Evolutionary conservation across 345 rosid species (phyloP), one percentile per base, ranked within the genome.

Genomic region (Gynandropsis gynandra): DNA sequence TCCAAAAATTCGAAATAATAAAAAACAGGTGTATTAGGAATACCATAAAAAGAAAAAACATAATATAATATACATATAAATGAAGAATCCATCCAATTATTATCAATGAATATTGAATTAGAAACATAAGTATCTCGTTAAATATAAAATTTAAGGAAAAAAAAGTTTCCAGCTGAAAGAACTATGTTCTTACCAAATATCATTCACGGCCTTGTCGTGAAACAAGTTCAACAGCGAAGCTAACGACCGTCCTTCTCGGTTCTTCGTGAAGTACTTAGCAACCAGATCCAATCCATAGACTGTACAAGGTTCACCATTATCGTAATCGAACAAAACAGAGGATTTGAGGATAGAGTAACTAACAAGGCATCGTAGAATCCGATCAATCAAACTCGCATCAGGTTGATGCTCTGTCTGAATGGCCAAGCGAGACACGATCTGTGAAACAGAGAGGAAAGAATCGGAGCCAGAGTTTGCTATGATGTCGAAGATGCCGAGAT

Each of bases 261-360:
- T 66, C 52, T 53, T 60, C 16, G 47, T 36, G 57, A 66, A 60
- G 53, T 59, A 66, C 53, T 66, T 66, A 40, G 66, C 9, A 27
- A 66, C 62, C n/a, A 62, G 71, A 47, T 56, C 53, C 48, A 54
- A 10, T 19, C 71, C 58, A 32, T 60, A 66, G 19, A 59, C 37
- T 7, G 1, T 10, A 47, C 18, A 1, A 51, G 56, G 41, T 46
- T 53, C 70, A 33, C 48, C 31, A 36, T 36, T 8, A 9, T 36
- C 40, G 0, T 60, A 12, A 18, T 47, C 57, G 47, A 19, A 34
- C 18, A 56, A 60, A 66, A 60, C 61, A 53, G 66, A 66, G 52
- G 52, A 60, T 0, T 53, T 60, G 52, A 60, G 10, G 21, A 66
- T 60, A 1, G 56, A 53, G 10, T 60, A 54, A 8, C 66, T 66